Base-by-base conservation (phyloP, 768 basidiomycete species). In the Agrocybe pediades region DNA sequence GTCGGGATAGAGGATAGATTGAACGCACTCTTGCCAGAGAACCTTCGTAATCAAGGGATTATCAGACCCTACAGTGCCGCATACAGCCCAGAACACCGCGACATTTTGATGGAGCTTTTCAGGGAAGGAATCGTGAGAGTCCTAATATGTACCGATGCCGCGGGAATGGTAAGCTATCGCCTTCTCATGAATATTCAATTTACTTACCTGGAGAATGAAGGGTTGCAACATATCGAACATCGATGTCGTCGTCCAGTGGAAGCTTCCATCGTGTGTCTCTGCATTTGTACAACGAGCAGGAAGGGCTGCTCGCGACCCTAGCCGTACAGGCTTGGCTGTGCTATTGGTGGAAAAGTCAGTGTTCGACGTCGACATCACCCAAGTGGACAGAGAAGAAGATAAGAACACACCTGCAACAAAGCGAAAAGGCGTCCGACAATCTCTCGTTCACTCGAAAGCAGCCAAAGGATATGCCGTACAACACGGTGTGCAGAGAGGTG, bases 181-280 rank as follows among this genome's bases (percentile, higher is more conserved):
- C 11, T 15, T 13, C n/a, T 13, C 33, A 4, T 15, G 1, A 27
- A 5, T 8, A 16, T 33, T 24, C 6, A 17, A 4, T 9, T 2
- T 19, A 20, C 16, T 13, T 19, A 20, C 50, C 17, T 29, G 19
- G 11, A 16, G 49, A n/a, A 23, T 40, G 39, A 26, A 66, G 65
- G 68, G 73, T 0, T 66, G 65, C 24, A 62, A 71, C 47, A 62
- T 71, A 5, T 62, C 67, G 0, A 64, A 72, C 45, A 60, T 74
- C 6, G 69, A 71, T 20, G 24, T 69, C 17, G 71, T 73, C 0
- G 65, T 73, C 0, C 72, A 74, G 41, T 74, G 71, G 71, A 73
- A 70, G 39, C 13, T 61, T 0, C 69, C 73, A 0, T 17, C 25
- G 8, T 60, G 51, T 11, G 7, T 72, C 0, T 71, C 71, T 0